Base-by-base conservation (phyloP, 139 green algal genomes). In the Chlamydomonas schloesseri region DNA sequence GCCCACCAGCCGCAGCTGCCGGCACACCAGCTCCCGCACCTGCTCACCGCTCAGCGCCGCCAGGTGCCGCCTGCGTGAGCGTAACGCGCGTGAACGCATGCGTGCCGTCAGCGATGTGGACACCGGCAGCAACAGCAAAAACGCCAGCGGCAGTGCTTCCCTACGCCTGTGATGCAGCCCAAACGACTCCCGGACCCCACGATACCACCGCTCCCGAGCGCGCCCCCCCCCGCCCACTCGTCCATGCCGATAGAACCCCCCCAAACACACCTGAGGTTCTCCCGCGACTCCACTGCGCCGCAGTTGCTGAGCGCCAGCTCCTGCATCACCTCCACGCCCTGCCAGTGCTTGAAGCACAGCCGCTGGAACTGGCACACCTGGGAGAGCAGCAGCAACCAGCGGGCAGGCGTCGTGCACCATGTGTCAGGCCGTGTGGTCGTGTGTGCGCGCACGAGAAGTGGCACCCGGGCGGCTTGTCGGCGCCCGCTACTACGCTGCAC, bases 221-320 rank as follows among this genome's bases (percentile, higher is more conserved):
- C 62, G 20, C 26, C 14, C 62, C 62, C 64, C 20, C 50, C 28
- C 10, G 17, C 50, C 23, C n/a, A 47, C 47, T n/a, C n/a, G n/a
- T n/a, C n/a, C n/a, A n/a, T n/a, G n/a, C n/a, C n/a, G n/a, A n/a
- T n/a, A n/a, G n/a, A n/a, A 67, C 50, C 28, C 73, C 46, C 50
- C 47, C 18, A n/a, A n/a, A 36, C 80, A 0, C 65, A 87, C 68
- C 53, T 82, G 24, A 95, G 91, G 68, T 87, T 88, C 9, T 94
- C 90, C 6, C 92, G 90, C 84, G 94, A 95, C 86, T 96, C 91
- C 71, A 99, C 88, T 8, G 91, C 90, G 17, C 93, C 94, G 86
- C 96, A 97, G 90, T 97, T 96, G 72, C 84, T 88, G 71, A 99
- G 90, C 11, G 97, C 95, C 67, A 98, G 86, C 37, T 97, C 94